Conservation (phyloP, 225 moss, liverwort and hornwort genomes). For the Pleurozium schreberi region DNA sequence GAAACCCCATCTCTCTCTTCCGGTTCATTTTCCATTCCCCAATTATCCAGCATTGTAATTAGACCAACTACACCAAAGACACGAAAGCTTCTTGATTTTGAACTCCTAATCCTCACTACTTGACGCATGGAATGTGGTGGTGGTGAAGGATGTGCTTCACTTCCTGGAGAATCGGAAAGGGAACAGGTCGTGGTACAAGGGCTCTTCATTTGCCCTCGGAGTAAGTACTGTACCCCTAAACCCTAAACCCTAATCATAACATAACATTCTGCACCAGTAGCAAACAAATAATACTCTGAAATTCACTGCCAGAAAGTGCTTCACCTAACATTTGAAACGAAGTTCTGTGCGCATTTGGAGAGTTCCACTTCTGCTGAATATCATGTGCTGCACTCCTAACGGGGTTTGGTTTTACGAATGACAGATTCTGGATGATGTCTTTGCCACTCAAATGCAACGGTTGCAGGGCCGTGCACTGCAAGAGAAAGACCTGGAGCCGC, state of each 20-base stretch:
- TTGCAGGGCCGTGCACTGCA: slow-evolving; percentile 78
- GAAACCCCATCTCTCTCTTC: not conserved
- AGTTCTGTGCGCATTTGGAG: not conserved
- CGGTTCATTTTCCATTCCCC: not conserved
- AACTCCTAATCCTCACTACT: not conserved
- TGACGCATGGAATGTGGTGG: not conserved
- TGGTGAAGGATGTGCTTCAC: slow-evolving; percentile 71
- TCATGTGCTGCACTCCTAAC: not conserved
- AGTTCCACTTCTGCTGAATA: not conserved
- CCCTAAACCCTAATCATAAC: no score
- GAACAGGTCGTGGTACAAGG: slow-evolving; percentile 90
- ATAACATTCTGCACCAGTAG: not conserved
- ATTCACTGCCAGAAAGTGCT: not conserved
- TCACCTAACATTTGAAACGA: no score
- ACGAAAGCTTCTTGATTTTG: not conserved
- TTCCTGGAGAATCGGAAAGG: slow-evolving; percentile 94
- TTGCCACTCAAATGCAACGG: slow-evolving; percentile 91
- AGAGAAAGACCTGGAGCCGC: slow-evolving; percentile 92
- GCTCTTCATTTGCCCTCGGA: slow-evolving; percentile 81
- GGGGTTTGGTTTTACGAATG: not conserved
- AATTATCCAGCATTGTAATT: not conserved
- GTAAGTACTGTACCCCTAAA: slow-evolving; percentile 14
- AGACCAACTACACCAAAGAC: not conserved
- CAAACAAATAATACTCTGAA: not conserved
- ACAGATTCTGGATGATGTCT: slow-evolving; percentile 91